phyloP scores from a whole-genome alignment of 805 yeast species.

The Lipomyces chichibuensis region DNA sequence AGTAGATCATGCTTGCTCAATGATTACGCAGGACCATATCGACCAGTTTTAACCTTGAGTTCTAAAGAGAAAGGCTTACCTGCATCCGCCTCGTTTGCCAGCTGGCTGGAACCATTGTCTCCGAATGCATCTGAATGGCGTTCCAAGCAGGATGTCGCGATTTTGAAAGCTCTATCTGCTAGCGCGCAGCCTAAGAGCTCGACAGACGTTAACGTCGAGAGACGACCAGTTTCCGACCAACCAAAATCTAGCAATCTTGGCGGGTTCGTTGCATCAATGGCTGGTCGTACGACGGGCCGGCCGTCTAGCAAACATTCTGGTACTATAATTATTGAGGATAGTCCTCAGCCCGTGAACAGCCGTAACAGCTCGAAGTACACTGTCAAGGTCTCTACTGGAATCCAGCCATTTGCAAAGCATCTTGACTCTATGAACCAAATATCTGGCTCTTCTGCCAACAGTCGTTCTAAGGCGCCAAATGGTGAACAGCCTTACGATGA shows the following conservation, averaged over 20 bases:
- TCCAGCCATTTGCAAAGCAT: not conserved
- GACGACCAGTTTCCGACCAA: not conserved
- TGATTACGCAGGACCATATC: constrained; percentile 7
- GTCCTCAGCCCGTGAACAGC: not conserved
- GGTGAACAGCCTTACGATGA: not conserved
- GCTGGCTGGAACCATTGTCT: constrained; percentile 27
- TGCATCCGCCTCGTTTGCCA: constrained; percentile 1
- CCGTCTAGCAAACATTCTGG: not conserved
- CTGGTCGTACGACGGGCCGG: not conserved
- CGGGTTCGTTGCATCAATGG: not conserved
- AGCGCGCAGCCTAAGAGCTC: not conserved
- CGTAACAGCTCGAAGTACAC: not conserved
- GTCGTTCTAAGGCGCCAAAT: not conserved
- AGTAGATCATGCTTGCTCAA: not conserved
- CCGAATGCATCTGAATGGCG: constrained; percentile 26
- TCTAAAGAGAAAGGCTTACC: constrained; percentile 7
- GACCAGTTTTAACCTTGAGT: constrained; percentile 9
- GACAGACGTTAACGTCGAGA: constrained; percentile 10
- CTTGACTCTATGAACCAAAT: not conserved
- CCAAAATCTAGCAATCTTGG: not conserved
- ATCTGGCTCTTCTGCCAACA: not conserved
- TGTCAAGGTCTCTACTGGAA: not conserved
- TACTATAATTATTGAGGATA: not conserved
- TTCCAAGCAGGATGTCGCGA: not conserved
- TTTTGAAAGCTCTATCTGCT: not conserved